A percentile compares a stretch with the other conserved stretches of the same genome.
These are phyloP conservation scores for Petunia axillaris DNA, from an alignment of 257 asterid species.

Conservation along the genomic window DNA sequence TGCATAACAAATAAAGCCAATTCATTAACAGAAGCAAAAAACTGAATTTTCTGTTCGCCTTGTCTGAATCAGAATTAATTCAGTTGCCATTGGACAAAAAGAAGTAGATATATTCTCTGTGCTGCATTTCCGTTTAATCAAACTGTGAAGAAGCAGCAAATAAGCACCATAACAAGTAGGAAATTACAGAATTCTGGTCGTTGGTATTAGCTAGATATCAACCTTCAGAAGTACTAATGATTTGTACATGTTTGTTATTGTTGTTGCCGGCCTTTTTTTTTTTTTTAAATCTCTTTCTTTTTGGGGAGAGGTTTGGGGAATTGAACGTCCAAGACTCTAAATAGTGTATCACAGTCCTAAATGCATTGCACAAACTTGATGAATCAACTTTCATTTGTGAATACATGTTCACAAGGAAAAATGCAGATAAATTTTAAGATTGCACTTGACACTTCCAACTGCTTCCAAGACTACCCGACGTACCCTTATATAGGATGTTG, in stretches of 20 bases:
- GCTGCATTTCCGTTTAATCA: neutral
- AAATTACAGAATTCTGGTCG: slow-evolving; percentile 13
- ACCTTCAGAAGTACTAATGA: neutral
- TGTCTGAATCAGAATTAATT: neutral
- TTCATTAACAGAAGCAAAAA: neutral
- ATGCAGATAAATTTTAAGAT: neutral
- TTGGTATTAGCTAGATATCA: neutral
- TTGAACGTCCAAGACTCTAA: neutral
- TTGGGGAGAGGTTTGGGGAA: no score
- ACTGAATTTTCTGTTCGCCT: neutral
- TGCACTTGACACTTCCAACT: neutral
- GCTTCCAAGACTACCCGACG: neutral
- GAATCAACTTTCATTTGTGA: neutral
- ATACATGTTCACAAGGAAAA: neutral
- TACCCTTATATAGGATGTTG: neutral
- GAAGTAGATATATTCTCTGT: neutral
- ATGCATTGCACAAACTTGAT: neutral
- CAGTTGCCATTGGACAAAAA: neutral
- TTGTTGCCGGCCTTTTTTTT: no score
- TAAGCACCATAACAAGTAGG: slow-evolving; percentile 20
- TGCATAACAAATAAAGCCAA: neutral
- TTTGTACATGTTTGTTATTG: no score
- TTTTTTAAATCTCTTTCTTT: no score
- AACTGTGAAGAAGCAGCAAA: neutral
- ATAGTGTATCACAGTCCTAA: neutral